Base-by-base conservation (phyloP, 2,329 filamentous ascomycete species). In the Lecanosticta acicola region DNA sequence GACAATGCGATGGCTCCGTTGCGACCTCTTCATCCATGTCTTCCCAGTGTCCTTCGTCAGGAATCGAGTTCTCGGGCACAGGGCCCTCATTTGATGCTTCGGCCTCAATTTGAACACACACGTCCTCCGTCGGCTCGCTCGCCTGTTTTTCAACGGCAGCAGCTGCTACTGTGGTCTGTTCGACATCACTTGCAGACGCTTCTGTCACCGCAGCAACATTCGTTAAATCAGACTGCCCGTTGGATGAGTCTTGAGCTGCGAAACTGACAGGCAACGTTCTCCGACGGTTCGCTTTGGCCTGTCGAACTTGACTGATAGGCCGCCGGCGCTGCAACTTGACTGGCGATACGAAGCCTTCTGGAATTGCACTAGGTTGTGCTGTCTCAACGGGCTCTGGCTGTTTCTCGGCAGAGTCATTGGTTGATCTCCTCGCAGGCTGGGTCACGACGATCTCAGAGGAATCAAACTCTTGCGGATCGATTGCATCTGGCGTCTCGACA, bases 311-410 rank as follows among this genome's bases (percentile, higher is more conserved):
- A 14, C 40, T 48, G 33, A 57, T 50, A 5, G 50, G 39, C n/a
- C 48, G 42, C n/a, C 54, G 45, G n/a, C 49, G 51, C 10, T 56
- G 46, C 17, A 43, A 41, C 34, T 58, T 54, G 3, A 53, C 56
- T 8, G 61, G 61, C 4, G 56, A 60, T n/a, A 63, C 59, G 39
- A 64, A 64, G 13, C 61, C 60, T n/a, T 55, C 54, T 32, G 61
- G 60, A 9, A 64, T 48, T 1, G 40, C 29, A 17, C 40, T 24
- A 14, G 42, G 19, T 21, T 33, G 40, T 19, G 37, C 34, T 26
- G 20, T 19, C 11, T 16, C 14, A 5, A 41, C 9, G 16, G 32
- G 18, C 18, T 21, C 14, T 18, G 8, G n/a, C 19, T 17, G 34
- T 11, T 34, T 9, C 10, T 16, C 11, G 7, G 16, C 14, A 4